Evolutionary conservation across 345 rosid species (phyloP).

Genomic region (Noccaea caerulescens): DNA sequence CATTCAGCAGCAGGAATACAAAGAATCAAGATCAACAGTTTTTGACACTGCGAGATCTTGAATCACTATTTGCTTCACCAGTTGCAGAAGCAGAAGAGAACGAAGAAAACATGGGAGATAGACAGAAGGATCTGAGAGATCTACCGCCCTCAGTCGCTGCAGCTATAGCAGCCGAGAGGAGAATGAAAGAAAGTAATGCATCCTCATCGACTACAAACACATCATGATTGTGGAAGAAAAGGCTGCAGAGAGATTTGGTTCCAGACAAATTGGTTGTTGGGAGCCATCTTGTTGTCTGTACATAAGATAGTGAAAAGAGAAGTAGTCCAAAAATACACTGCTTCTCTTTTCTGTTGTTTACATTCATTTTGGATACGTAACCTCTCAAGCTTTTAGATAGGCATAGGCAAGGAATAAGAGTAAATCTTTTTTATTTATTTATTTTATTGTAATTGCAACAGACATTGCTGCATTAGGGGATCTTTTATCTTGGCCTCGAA

Average conservation of each 20-base stretch:
- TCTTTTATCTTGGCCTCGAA: background rate
- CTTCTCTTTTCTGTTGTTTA: conserved; percentile 23
- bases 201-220: conserved; percentile 36
- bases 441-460: background rate
- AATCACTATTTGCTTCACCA: conserved; percentile 69
- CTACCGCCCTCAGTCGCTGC: conserved; percentile 86
- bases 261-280: conserved; percentile 19
- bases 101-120: conserved; percentile 51
- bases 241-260: conserved; percentile 23
- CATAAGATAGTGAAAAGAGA: conserved; percentile 24
- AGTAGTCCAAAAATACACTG: conserved; percentile 8
- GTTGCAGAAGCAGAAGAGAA: conserved; percentile 44
- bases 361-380: conserved; percentile 13
- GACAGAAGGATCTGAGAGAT: conserved; percentile 59
- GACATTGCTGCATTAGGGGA: conserved; percentile 35
- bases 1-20: conserved; percentile 78
- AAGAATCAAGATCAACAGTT: conserved; percentile 87
- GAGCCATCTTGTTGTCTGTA: conserved; percentile 23
- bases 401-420: conserved; percentile 1
- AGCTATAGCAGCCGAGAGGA: conserved; percentile 87
- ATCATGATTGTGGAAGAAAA: conserved; percentile 16
- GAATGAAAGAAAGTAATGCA: conserved; percentile 53
- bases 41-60: conserved; percentile 77
- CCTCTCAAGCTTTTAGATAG: conserved; percentile 14
- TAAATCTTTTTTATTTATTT: background rate